Evolutionary conservation across 2,329 filamentous ascomycete genomes (phyloP).

Genomic region (Cryphonectria naterciae): DNA sequence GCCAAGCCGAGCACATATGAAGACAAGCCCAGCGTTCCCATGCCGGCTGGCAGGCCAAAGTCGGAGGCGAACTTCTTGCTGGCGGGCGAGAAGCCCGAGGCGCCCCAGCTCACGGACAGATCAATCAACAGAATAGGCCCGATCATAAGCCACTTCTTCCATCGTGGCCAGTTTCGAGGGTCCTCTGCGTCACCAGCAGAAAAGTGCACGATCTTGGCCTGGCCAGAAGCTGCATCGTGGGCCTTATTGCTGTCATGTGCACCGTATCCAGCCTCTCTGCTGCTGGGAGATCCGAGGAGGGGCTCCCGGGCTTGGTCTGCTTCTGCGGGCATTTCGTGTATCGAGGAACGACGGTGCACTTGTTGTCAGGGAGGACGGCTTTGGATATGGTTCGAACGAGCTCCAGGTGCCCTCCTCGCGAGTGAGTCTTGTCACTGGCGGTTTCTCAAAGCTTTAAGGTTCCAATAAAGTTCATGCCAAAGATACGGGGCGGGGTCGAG

Average conservation of each 20-base stretch:
- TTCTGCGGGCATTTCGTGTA: slow-evolving; percentile 4
- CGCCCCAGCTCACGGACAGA: slow-evolving; percentile 46
- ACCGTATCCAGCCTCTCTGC: slow-evolving; percentile 4
- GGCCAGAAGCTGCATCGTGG: not conserved
- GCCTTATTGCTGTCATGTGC: not conserved
- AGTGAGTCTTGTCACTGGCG: too few relatives aligned
- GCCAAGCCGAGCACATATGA: slow-evolving; percentile 52
- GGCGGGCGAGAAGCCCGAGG: slow-evolving; percentile 51
- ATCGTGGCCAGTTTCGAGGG: slow-evolving; percentile 40
- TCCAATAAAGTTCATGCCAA: not conserved
- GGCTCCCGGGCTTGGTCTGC: slow-evolving; percentile 9
- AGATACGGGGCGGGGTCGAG: slow-evolving; percentile 1
- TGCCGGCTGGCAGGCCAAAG: slow-evolving; percentile 44
- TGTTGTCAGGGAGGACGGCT: not conserved
- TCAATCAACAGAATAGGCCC: slow-evolving; percentile 38
- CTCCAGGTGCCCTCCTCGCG: not conserved
- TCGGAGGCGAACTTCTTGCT: slow-evolving; percentile 45
- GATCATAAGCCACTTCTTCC: slow-evolving; percentile 41
- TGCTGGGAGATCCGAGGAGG: slow-evolving; percentile 11
- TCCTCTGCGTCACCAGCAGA: slow-evolving; percentile 33
- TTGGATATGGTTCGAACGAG: not conserved
- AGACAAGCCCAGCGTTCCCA: slow-evolving; percentile 49
- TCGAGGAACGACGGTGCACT: not conserved
- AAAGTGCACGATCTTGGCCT: slow-evolving; percentile 29
- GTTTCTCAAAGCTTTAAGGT: too few relatives aligned